Base-by-base conservation (phyloP, 495 filamentous ascomycete genomes). In the Astrothelium subdiscretum region DNA sequence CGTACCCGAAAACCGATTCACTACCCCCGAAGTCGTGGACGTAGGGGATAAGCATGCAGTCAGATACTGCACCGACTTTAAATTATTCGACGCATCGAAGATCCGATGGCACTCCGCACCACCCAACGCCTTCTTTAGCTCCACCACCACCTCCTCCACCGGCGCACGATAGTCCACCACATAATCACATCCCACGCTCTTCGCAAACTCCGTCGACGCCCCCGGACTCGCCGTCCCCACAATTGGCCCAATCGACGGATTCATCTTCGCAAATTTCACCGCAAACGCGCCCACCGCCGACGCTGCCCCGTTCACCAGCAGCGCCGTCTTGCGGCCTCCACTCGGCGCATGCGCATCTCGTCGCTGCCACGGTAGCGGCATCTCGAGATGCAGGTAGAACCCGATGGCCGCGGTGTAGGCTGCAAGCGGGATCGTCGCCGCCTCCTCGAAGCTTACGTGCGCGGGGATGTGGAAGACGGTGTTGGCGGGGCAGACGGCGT, bases 241-340 rank as follows among this genome's bases (percentile, higher is more conserved):
- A 48, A 77, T 67, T 0, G 76, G 77, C 32, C 65, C 57, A 32
- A 79, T 60, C 11, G 71, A 68, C 22, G 48, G 48, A 44, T 71
- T 68, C 13, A 73, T 67, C 32, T 74, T 74, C 10, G 74, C 76
- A 31, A 78, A 63, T 57, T 79, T 70, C 0, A 77, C 64, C 2
- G 76, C 75, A 58, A 69, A 77, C 0, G 73, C 70, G 1, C 77
- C 77, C 22, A 77, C 71, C 12, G 75, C 72, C 11, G 66, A 67
- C 2, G 74, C 66, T 4, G 70, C 75, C 20, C 76, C 76, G 66
- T 80, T 80, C 62, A 81, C 69, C 11, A 68, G 11, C n/a, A 70
- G 61, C 13, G 67, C 62, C 18, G 20, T 62, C 15, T 54, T 54
- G 6, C 24, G 31, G 5, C 20, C 42, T 2, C 27, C 60, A 26